Evolutionary conservation across 163 green algal species (phyloP).

Genomic region (Trebouxia gelatinosa): DNA sequence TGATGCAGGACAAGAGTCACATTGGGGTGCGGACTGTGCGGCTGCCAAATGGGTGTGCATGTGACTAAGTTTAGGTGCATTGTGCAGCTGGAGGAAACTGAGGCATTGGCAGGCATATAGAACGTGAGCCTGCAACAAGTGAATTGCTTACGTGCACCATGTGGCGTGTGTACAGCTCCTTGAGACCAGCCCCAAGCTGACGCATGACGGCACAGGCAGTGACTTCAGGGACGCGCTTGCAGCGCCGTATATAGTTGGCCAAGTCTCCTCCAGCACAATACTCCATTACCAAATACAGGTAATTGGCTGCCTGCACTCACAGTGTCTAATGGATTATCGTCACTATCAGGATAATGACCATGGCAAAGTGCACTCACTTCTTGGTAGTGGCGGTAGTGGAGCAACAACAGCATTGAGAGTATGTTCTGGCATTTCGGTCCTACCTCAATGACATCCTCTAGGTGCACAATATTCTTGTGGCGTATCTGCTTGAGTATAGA

Average conservation of each 20-base stretch:
- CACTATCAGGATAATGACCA: background rate
- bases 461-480: slow-evolving; percentile 88
- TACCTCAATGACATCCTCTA: slow-evolving; percentile 87
- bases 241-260: slow-evolving; percentile 67
- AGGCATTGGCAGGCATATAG: too few species aligned
- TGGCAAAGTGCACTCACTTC: background rate
- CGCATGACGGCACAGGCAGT: slow-evolving; percentile 77
- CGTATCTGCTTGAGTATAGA: slow-evolving; percentile 70
- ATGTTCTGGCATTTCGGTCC: background rate
- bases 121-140: background rate
- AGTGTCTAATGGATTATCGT: background rate
- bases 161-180: slow-evolving; percentile 78
- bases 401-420: background rate
- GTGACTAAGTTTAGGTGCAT: too few species aligned
- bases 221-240: slow-evolving; percentile 67
- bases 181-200: slow-evolving; percentile 87
- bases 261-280: slow-evolving; percentile 94
- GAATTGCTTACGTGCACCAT: slow-evolving; percentile 84
- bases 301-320: slow-evolving; percentile 55
- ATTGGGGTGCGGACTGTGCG: too few species aligned
- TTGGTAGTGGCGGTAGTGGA: background rate
- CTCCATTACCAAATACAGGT: slow-evolving; percentile 97
- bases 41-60: too few species aligned
- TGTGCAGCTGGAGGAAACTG: too few species aligned
- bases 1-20: too few species aligned